These are phyloP conservation scores for Hibiscus trionum DNA, from an alignment of 345 rosid species.

Conservation along the genomic window DNA sequence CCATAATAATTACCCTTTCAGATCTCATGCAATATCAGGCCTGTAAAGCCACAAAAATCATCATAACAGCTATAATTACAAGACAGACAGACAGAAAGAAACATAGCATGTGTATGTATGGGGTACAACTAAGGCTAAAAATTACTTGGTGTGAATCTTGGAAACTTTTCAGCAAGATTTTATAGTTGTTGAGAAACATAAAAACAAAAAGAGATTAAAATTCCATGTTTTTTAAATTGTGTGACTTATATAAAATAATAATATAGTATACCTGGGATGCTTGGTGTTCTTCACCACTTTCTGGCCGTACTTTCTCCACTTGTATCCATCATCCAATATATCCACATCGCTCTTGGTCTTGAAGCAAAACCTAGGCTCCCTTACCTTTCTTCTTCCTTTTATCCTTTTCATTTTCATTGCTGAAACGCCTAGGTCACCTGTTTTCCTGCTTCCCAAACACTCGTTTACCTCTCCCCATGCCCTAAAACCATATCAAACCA, in stretches of 20 bases:
- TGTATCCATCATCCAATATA: conserved; percentile 92
- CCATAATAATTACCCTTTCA: conserved; percentile 5
- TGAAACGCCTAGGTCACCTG: conserved; percentile 42
- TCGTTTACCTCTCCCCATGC: conserved; percentile 48
- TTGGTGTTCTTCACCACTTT: conserved; percentile 98
- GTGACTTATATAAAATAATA: neutral
- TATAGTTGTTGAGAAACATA: neutral
- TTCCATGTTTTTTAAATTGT: neutral
- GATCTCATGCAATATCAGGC: conserved; percentile 20
- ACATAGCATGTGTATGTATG: conserved; percentile 26
- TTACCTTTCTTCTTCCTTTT: conserved; percentile 76
- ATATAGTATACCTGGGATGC: conserved; percentile 71
- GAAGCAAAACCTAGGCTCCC: conserved; percentile 97
- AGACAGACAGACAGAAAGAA: neutral
- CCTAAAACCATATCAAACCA: conserved; percentile 25
- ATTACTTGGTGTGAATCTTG: conserved; percentile 7
- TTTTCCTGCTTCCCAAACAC: conserved; percentile 32
- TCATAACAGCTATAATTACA: conserved; percentile 17
- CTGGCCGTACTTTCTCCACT: conserved; percentile 99
- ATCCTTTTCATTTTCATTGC: conserved; percentile 72
- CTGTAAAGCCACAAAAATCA: conserved; percentile 24
- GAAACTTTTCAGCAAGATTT: conserved; percentile 3
- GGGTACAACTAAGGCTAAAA: conserved; percentile 20
- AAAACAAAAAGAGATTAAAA: neutral
- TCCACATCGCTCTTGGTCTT: conserved; percentile 94